Evolutionary conservation across 2,329 filamentous ascomycete genomes (phyloP), one percentile per base, ranked within the genome.

Genomic region (Bimuria novae-zelandiae): DNA sequence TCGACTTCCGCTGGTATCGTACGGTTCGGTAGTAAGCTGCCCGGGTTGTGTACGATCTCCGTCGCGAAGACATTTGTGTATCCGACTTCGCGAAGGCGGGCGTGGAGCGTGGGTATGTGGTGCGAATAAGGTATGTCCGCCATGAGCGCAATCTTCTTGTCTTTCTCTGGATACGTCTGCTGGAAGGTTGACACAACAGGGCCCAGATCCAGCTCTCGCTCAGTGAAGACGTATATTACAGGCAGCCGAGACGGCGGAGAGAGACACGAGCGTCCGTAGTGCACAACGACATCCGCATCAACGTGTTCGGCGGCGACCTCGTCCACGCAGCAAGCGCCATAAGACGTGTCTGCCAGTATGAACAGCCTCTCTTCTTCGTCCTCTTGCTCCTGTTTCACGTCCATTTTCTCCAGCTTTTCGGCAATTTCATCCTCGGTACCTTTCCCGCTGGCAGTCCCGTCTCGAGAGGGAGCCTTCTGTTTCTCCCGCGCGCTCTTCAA

Each of bases 221-320:
- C 82, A 0, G 94, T 99, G 69, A 94, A 97, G 54, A 97, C 86
- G 70, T 97, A 92, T 44, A 97, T 85, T 19, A 96, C 92, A 0
- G 93, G 92, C 47, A 97, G 76, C 50, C 92, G 81, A 10, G 89
- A 89, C 0, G 93, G 96, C 0, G 93, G 93, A 7, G 92, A 97
- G 21, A 99, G 80, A 69, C 94, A 99, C 0, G 93, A 89, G 47
- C 94, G 83, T 3, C 94, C 94, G 65, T 97, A 99, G 72, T 99
- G 94, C 12, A 99, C 88, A 1, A 97, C 89, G 0, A 92, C 90
- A 56, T 97, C 89, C 6, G 94, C 92, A 65, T 91, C 83, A 14
- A 91, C 89, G 71, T 99, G 94, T 72, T 99, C 92, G 2, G 94
- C 94, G 0, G 94, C 94, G 35, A 97, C 88, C 76, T 99, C 94